Evolutionary conservation across 257 asterid genomes (phyloP).

Genomic region (Nicotiana otophora): DNA sequence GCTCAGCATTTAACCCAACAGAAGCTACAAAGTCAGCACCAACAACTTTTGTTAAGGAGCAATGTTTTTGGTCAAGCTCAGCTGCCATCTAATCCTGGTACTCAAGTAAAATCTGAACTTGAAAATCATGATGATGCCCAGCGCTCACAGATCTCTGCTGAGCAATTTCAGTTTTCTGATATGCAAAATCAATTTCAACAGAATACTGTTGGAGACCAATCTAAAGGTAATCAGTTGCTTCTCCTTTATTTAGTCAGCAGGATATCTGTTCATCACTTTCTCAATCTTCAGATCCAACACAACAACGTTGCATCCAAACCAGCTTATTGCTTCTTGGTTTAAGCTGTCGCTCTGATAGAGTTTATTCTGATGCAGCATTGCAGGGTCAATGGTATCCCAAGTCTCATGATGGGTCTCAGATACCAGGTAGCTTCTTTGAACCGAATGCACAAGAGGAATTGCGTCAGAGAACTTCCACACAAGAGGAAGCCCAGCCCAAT

Average conservation of each 20-base stretch:
- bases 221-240: conserved; percentile 46
- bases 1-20: conserved; percentile 55
- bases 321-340: conserved; percentile 43
- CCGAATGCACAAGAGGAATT: conserved; percentile 50
- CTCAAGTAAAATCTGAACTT: conserved; percentile 50
- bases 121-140: conserved; percentile 38
- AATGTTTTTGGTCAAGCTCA: conserved; percentile 53
- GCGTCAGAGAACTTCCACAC: conserved; percentile 47
- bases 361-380: conserved; percentile 40
- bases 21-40: conserved; percentile 53
- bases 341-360: conserved; percentile 41
- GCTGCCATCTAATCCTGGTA: conserved; percentile 39
- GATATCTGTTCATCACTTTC: conserved; percentile 37
- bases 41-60: conserved; percentile 48
- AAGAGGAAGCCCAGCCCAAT: conserved; percentile 66
- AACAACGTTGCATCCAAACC: conserved; percentile 47
- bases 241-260: conserved; percentile 42
- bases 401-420: conserved; percentile 51
- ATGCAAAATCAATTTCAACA: conserved; percentile 52
- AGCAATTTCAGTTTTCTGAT: conserved; percentile 50
- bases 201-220: conserved; percentile 42
- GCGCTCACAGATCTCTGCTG: conserved; percentile 52
- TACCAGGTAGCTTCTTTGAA: conserved; percentile 37
- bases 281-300: conserved; percentile 60
- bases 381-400: conserved; percentile 56